Percentiles rank a stretch among this genome's conserved stretches.
Evolutionary conservation across 139 green algal species (phyloP).

Genomic region (Tetraselmis striata): DNA sequence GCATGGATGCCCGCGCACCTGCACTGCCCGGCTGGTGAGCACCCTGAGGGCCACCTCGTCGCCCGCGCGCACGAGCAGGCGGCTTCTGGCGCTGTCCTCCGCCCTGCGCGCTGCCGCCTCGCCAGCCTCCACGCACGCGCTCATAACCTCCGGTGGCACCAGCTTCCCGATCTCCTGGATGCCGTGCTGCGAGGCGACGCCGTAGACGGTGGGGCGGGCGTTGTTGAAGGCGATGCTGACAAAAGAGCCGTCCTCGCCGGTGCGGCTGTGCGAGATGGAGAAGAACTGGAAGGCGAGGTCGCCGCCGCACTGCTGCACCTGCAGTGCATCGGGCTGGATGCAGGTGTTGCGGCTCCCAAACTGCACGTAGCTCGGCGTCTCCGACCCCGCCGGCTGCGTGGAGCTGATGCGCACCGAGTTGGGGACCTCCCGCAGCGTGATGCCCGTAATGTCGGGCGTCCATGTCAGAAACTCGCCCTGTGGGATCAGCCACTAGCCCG

Average conservation of each 20-base stretch:
- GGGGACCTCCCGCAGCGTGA: not conserved
- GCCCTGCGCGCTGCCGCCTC: not conserved
- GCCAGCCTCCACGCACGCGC: not conserved
- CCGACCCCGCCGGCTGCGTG: not conserved
- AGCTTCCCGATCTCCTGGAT: not conserved
- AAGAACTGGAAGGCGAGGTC: not conserved
- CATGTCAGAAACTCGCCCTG: not conserved
- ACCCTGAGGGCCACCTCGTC: not conserved
- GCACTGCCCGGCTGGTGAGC: not conserved
- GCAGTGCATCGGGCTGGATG: not conserved
- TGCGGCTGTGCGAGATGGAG: not conserved
- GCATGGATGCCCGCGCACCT: not conserved
- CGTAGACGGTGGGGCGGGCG: not conserved
- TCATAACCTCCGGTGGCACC: not conserved
- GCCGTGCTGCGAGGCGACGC: not conserved
- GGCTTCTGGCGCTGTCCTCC: not conserved
- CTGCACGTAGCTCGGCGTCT: not conserved
- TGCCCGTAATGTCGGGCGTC: not conserved
- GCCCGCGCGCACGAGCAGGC: not conserved
- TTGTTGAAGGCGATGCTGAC: not conserved
- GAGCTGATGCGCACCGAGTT: not conserved
- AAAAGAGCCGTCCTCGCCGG: not conserved
- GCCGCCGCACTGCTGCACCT: not conserved
- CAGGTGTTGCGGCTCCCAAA: not conserved
- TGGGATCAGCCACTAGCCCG: not conserved